Evolutionary conservation across 2,329 filamentous ascomycete species (phyloP), one percentile per base, ranked within the genome.

Genomic region (Zasmidium cellare): DNA sequence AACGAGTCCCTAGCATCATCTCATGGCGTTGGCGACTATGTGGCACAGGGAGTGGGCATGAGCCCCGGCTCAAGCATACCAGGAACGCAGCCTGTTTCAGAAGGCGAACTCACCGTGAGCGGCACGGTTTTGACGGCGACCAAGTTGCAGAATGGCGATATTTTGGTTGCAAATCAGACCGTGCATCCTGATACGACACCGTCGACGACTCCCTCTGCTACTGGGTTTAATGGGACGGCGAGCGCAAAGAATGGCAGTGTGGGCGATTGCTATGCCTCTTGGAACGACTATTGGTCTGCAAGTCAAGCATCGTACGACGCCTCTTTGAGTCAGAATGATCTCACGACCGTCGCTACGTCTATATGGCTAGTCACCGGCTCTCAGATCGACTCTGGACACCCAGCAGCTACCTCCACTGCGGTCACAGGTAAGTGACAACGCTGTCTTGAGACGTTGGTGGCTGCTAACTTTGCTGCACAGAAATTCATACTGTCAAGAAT

Each of bases 21-120:
- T 14, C 16, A 53, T 22, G 44, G n/a, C 47, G 47, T 52, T 46
- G 55, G 54, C 18, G 54, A 56, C 23, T 56, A 51, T 51, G 54
- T 51, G 25, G 49, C 47, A 46, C 38, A 25, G 45, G 49, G 46
- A 11, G 46, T 51, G 25, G 47, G 24, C 18, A n/a, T 54, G 2
- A 28, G 25, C 25, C 45, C 24, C 22, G 23, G 14, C 31, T 22
- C 9, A 24, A 19, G 24, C 49, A 51, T 25, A 7, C 28, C 51
- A 3, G 51, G 31, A 2, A 46, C 51, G 9, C 9, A 25, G 14
- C 38, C 51, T 9, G 38, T 53, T 20, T 31, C 51, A 1, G 44
- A 31, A 18, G 51, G 19, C 9, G 28, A 22, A n/a, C 28, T 53
- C 2, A 53, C 51, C 2, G 51, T 24, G 23, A 38, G 44, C 24